phyloP scores from a whole-genome alignment of 805 yeast genomes.

The Millerago galiae region DNA sequence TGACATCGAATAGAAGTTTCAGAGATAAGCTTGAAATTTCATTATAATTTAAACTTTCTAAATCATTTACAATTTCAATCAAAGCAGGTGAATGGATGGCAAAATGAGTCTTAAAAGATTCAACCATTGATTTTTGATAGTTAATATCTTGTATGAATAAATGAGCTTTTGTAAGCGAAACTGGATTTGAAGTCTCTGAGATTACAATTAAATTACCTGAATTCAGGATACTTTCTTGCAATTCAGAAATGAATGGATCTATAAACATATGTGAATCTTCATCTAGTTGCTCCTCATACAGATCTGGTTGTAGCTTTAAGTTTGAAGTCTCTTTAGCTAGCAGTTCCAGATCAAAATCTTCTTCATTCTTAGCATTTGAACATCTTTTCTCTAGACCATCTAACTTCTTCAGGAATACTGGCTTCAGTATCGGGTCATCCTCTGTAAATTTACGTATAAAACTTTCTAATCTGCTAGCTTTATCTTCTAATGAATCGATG shows the following conservation, averaged over 20 bases:
- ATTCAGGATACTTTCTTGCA: slow-evolving; percentile 2
- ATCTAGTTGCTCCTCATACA: not conserved
- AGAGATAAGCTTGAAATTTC: slow-evolving; percentile 11
- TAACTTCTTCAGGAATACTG: slow-evolving; percentile 3
- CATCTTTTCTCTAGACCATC: slow-evolving; percentile 2
- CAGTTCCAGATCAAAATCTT: not conserved
- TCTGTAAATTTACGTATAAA: slow-evolving; percentile 20
- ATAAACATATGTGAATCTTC: not conserved
- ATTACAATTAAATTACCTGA: not conserved
- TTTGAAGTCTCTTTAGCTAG: not conserved
- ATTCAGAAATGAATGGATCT: slow-evolving; percentile 4
- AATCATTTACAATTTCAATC: slow-evolving; percentile 8
- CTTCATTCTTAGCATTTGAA: not conserved
- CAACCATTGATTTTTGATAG: slow-evolving; percentile 6
- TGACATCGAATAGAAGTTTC: slow-evolving; percentile 21
- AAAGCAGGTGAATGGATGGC: slow-evolving; percentile 16
- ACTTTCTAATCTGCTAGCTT: slow-evolving; percentile 14
- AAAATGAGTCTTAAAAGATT: slow-evolving; percentile 8
- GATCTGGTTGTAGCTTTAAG: not conserved
- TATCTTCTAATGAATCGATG: slow-evolving; percentile 23
- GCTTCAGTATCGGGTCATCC: slow-evolving; percentile 17
- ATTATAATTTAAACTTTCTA: slow-evolving; percentile 17
- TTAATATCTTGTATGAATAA: slow-evolving; percentile 6
- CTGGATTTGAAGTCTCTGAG: slow-evolving; percentile 1
- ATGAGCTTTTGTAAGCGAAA: not conserved